Percentiles rank a stretch among this genome's conserved stretches.
phyloP scores from a whole-genome alignment of 768 basidiomycete species.

The Chalciporus sphaerocephalus region DNA sequence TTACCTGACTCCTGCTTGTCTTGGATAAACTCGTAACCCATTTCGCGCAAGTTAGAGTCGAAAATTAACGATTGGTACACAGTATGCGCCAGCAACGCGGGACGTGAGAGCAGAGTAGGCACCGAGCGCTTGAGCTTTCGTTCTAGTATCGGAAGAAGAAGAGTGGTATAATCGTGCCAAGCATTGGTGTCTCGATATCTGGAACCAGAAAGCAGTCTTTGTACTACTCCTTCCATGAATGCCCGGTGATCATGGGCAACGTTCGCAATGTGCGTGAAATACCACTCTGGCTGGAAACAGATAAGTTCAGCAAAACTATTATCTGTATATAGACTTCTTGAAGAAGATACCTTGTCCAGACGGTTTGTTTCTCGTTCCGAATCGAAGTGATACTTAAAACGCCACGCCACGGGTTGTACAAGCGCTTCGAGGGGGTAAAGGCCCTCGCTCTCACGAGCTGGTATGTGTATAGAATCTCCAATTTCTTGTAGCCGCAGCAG shows the following conservation, averaged over 20 bases:
- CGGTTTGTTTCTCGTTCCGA: conserved; percentile 82
- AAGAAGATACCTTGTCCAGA: conserved; percentile 71
- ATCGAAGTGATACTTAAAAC: conserved; percentile 97
- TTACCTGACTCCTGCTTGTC: conserved; percentile 15
- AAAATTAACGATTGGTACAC: conserved; percentile 90
- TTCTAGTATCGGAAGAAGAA: conserved; percentile 73
- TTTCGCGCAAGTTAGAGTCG: conserved; percentile 70
- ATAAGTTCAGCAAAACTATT: neutral
- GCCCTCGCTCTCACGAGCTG: conserved; percentile 36
- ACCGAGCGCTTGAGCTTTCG: conserved; percentile 73
- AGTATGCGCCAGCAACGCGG: conserved; percentile 89
- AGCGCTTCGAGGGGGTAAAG: conserved; percentile 84
- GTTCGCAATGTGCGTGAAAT: conserved; percentile 88
- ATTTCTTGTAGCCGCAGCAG: conserved; percentile 72
- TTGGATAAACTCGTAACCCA: conserved; percentile 57
- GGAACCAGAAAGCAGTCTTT: conserved; percentile 60
- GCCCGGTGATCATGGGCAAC: conserved; percentile 76
- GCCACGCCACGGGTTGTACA: conserved; percentile 72
- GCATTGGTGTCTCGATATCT: conserved; percentile 65
- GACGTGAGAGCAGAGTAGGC: conserved; percentile 67
- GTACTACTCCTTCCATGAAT: conserved; percentile 76
- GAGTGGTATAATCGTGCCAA: conserved; percentile 79
- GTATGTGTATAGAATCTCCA: conserved; percentile 45
- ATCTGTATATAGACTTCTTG: neutral
- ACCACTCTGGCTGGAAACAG: conserved; percentile 84